These are phyloP conservation scores for Thelephora aurantiotincta DNA, from an alignment of 768 basidiomycete species.

Conservation along the genomic window DNA sequence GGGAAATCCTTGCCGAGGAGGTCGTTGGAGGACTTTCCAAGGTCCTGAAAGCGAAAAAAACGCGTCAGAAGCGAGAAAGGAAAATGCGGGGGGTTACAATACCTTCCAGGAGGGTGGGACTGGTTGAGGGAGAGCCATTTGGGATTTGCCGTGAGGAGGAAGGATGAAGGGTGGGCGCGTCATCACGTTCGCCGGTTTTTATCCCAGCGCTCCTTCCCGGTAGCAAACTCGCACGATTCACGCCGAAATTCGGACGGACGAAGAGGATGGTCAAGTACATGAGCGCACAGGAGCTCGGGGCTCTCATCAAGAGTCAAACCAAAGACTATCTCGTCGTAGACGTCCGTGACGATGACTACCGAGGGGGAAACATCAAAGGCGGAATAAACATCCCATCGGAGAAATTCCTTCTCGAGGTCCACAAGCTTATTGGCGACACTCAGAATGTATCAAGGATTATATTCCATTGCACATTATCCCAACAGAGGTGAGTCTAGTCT, in stretches of 20 bases:
- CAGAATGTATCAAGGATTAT: constrained; percentile 50
- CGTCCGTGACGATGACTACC: constrained; percentile 73
- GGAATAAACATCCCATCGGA: constrained; percentile 47
- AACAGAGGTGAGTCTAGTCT: constrained; percentile 45
- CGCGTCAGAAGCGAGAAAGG: not conserved
- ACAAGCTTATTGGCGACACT: constrained; percentile 42
- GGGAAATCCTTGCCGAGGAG: constrained; percentile 87
- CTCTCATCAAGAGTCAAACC: constrained; percentile 47
- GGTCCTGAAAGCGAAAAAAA: constrained; percentile 38
- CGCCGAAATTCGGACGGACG: not conserved
- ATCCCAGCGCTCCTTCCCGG: not conserved
- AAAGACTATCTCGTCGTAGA: constrained; percentile 71
- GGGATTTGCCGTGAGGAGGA: constrained; percentile 16
- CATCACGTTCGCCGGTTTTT: not conserved
- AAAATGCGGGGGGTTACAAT: constrained; percentile 9
- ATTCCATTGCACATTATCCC: constrained; percentile 72
- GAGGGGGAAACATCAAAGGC: constrained; percentile 66
- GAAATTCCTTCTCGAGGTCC: constrained; percentile 41
- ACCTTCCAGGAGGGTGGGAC: constrained; percentile 98
- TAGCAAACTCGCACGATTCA: too few relatives aligned
- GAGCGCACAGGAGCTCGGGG: constrained; percentile 45
- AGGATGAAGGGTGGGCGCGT: constrained; percentile 9
- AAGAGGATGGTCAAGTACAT: not conserved
- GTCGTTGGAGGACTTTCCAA: constrained; percentile 96
- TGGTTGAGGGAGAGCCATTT: constrained; percentile 87